Base-by-base conservation (phyloP, 208 protist genomes). In the Plasmodiophora brassicae region DNA sequence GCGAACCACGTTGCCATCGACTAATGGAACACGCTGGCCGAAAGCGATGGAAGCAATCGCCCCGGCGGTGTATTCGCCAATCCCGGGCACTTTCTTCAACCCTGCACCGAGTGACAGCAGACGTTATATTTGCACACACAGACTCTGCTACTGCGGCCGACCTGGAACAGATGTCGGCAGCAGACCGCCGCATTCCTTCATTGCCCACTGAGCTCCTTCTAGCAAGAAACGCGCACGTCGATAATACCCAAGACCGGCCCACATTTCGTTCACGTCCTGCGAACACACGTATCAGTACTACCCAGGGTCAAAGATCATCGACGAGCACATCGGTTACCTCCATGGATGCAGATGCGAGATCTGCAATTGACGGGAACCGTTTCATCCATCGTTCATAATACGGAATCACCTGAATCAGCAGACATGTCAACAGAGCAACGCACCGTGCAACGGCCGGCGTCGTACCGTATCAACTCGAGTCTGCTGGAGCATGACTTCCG, bases 401-500 rank as follows among this genome's bases (percentile, higher is more conserved):
- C 8, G 10, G 25, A n/a, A 90, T 89, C 25, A 88, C 84, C 84
- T 86, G 45, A 83, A 83, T 14, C 10, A 86, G 45, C 8, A 41
- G 28, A 84, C 50, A 57, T 57, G 25, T 57, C 25, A 14, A 57
- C 14, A 57, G 50, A 25, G 20, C 50, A 57, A 57, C 20, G n/a
- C 20, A 57, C 50, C 20, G 25, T 57, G 25, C 14, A 84, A 14
- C 10, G 28, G 20, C 32, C 20, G 28, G 71, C 71, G 14, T 22
- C 84, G 45, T 45, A 89, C 88, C 5, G 88, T 90, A 1, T 50
- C 88, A 22, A 90, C 88, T 5, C 88, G 72, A 10, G 88, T 90
- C 50, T 90, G 88, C 85, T 90, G 88, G 25, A 88, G 85, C 85
- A 90, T 89, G 1, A 90, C 44, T 85, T 90, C 88, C 25, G 44